A percentile compares a stretch with the other conserved stretches of the same genome.
phyloP scores from a whole-genome alignment of 2,329 filamentous ascomycete genomes.

The Bipolaris sorokiniana region DNA sequence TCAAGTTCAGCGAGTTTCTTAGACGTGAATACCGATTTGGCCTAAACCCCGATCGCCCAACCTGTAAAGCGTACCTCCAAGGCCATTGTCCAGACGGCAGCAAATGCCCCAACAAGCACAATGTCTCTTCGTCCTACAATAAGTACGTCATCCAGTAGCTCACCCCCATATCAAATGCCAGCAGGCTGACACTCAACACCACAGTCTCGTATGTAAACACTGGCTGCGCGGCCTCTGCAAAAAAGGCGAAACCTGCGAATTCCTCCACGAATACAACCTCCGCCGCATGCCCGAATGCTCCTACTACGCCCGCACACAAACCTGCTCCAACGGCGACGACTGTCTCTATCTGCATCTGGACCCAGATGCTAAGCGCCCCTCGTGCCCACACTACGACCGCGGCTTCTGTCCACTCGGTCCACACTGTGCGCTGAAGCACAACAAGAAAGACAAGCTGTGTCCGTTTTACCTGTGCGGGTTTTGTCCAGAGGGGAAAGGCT shows the following conservation, averaged over 20 bases:
- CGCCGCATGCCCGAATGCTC: slow-evolving; percentile 99
- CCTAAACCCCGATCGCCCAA: slow-evolving; percentile 70
- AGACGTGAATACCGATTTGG: slow-evolving; percentile 83
- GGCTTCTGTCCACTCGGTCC: slow-evolving; percentile 94
- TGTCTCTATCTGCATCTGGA: slow-evolving; percentile 93
- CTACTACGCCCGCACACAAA: slow-evolving; percentile 90
- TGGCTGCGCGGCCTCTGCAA: slow-evolving; percentile 98
- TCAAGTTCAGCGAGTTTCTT: slow-evolving; percentile 86
- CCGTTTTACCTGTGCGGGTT: slow-evolving; percentile 90
- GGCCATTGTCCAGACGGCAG: slow-evolving; percentile 87
- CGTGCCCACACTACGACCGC: slow-evolving; percentile 82
- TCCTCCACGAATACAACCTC: slow-evolving; percentile 97
- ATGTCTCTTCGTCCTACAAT: slow-evolving; percentile 66
- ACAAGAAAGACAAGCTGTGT: slow-evolving; percentile 76
- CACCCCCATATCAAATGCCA: background rate
- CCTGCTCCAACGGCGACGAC: slow-evolving; percentile 96
- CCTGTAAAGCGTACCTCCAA: slow-evolving; percentile 84
- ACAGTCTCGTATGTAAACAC: slow-evolving; percentile 91
- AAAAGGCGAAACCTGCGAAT: slow-evolving; percentile 96
- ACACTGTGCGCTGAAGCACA: slow-evolving; percentile 85
- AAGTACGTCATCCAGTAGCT: slow-evolving; percentile 52
- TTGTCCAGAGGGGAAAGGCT: slow-evolving; percentile 81
- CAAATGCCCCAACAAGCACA: slow-evolving; percentile 84
- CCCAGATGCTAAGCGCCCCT: slow-evolving; percentile 69
- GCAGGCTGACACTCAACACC: slow-evolving; percentile 15